Percentiles rank a stretch among this genome's conserved stretches.
Conservation (phyloP, 116 monocot genomes). For the Cymodocea nodosa region DNA sequence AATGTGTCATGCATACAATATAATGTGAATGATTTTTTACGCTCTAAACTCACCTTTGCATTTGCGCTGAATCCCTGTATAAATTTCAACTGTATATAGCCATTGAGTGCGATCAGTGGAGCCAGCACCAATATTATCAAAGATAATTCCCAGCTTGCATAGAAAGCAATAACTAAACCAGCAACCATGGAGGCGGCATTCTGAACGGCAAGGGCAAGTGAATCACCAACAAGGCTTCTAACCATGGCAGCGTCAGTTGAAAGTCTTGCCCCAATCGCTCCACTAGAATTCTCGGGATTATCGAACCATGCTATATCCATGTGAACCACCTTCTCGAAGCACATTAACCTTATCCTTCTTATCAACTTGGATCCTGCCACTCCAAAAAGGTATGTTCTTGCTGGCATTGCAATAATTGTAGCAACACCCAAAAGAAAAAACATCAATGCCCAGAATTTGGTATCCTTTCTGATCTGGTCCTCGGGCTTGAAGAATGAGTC, state of each 20-base stretch:
- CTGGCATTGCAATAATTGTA: constrained; percentile 15
- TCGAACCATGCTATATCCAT: constrained; percentile 75
- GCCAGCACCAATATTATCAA: constrained; percentile 16
- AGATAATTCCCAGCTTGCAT: constrained; percentile 19
- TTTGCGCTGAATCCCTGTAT: constrained; percentile 22
- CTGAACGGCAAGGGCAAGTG: constrained; percentile 11
- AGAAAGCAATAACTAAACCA: constrained; percentile 14
- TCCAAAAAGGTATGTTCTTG: constrained; percentile 37
- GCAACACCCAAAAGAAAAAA: constrained; percentile 21
- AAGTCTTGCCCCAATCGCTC: constrained; percentile 14
- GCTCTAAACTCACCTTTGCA: constrained; percentile 11
- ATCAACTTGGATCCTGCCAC: constrained; percentile 59
- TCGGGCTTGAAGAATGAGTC: constrained; percentile 47
- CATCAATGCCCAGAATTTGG: constrained; percentile 48
- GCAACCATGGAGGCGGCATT: constrained; percentile 15
- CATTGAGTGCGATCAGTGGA: constrained; percentile 15
- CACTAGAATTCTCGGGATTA: constrained; percentile 44
- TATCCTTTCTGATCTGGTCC: constrained; percentile 24
- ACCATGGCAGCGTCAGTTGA: constrained; percentile 16
- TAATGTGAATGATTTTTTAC: too few relatives aligned
- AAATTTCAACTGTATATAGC: constrained; percentile 20
- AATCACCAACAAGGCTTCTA: constrained; percentile 21
- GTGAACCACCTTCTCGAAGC: constrained; percentile 48
- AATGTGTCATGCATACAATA: too few relatives aligned
- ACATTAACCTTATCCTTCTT: constrained; percentile 33